Conservation (phyloP, 345 rosid genomes). For the Murraya koenigii region DNA sequence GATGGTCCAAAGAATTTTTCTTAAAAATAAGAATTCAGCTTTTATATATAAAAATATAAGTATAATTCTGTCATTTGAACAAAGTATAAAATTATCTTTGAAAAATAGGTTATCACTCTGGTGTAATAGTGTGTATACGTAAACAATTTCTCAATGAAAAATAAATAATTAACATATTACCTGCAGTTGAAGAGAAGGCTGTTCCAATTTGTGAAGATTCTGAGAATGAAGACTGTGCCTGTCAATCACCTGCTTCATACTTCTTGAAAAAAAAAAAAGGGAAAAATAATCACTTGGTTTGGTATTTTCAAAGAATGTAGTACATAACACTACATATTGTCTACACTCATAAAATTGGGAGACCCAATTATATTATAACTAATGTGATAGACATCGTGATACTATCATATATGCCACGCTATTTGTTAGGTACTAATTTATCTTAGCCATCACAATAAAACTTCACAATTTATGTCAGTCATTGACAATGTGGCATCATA, state of each 20-base stretch:
- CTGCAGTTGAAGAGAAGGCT: slow-evolving; percentile 35
- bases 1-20: too few species aligned
- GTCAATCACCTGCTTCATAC: slow-evolving; percentile 34
- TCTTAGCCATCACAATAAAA: background rate
- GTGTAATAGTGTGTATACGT: background rate
- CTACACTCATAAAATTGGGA: background rate
- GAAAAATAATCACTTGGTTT: background rate
- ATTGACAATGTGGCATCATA: background rate
- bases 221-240: slow-evolving; percentile 22
- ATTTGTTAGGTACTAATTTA: too few species aligned
- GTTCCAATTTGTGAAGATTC: slow-evolving; percentile 18
- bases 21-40: background rate
- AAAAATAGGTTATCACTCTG: background rate
- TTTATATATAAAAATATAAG: too few species aligned
- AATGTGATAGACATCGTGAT: too few species aligned
- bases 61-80: background rate
- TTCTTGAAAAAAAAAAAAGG: slow-evolving; percentile 3
- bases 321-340: background rate
- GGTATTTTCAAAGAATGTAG: background rate
- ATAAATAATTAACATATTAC: slow-evolving; percentile 8
- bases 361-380: too few species aligned
- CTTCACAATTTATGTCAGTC: too few species aligned
- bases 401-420: background rate
- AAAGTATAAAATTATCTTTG: background rate
- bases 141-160: background rate